Conservation (phyloP, 1,139 yeast genomes). For the Eremothecium coryli region DNA sequence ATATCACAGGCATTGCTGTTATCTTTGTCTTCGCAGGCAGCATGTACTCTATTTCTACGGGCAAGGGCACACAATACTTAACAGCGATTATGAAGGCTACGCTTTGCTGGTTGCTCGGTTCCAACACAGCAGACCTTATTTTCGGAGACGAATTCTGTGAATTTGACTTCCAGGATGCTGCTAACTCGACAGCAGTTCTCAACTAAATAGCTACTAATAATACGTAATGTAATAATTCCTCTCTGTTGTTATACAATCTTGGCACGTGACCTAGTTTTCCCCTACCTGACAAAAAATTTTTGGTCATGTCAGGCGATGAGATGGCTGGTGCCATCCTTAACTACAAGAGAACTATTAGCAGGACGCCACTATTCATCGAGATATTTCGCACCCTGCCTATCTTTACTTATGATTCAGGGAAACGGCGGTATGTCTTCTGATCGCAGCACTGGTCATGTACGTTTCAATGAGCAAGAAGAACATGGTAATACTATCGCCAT, state of each 20-base stretch:
- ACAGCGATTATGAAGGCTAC: conserved; percentile 10
- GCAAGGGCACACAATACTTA: conserved; percentile 10
- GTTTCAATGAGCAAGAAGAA: too few relatives aligned
- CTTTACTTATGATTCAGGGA: too few relatives aligned
- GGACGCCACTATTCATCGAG: too few relatives aligned
- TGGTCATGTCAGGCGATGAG: conserved; percentile 7
- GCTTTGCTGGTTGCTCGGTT: conserved; percentile 10
- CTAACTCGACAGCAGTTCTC: neutral
- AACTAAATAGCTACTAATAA: conserved; percentile 3
- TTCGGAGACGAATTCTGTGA: conserved; percentile 11
- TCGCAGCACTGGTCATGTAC: too few relatives aligned
- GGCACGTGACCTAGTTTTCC: conserved; percentile 5
- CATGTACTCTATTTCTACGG: conserved; percentile 10
- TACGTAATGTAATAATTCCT: conserved; percentile 1
- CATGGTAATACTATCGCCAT: too few relatives aligned
- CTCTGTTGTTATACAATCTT: neutral
- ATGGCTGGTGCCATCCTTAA: too few relatives aligned
- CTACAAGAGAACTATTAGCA: too few relatives aligned
- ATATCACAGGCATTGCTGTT: conserved; percentile 6
- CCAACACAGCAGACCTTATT: conserved; percentile 8
- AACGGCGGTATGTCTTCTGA: too few relatives aligned
- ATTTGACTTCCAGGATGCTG: conserved; percentile 4
- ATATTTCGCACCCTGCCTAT: too few relatives aligned
- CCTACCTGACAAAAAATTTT: conserved; percentile 3
- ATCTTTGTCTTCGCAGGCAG: conserved; percentile 6